phyloP scores from a whole-genome alignment of 2,329 filamentous ascomycete genomes.

The Fusarium napiforme region DNA sequence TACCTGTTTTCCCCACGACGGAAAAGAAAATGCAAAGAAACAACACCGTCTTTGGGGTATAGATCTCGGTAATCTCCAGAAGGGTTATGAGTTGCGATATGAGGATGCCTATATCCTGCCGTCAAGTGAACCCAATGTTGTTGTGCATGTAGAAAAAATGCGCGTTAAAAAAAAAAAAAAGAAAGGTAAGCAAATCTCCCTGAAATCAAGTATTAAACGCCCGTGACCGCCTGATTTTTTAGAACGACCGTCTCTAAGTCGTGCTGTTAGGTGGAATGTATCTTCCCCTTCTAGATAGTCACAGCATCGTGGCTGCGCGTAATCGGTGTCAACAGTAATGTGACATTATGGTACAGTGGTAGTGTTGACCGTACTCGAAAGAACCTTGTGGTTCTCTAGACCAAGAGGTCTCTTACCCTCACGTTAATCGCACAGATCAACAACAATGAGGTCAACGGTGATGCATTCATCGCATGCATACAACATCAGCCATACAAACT shows the following conservation, averaged over 20 bases:
- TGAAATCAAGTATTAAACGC: constrained; percentile 23
- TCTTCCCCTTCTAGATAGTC: constrained; percentile 3
- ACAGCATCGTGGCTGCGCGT: neutral
- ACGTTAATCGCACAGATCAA: neutral
- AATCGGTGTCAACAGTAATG: constrained; percentile 10
- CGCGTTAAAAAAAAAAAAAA: constrained; percentile 15
- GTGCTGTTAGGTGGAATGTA: neutral
- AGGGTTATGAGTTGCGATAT: constrained; percentile 10
- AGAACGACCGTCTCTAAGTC: neutral
- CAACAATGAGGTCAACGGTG: neutral
- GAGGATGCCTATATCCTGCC: constrained; percentile 15
- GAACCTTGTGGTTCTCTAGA: neutral
- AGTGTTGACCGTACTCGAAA: constrained; percentile 11
- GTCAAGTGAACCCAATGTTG: constrained; percentile 16
- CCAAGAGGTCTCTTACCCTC: neutral
- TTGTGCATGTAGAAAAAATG: constrained; percentile 8
- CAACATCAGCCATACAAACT: constrained; percentile 58
- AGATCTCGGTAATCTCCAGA: constrained; percentile 25
- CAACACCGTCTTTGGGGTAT: neutral
- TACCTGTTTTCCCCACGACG: constrained; percentile 6
- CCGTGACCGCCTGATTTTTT: neutral
- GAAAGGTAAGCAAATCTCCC: constrained; percentile 14
- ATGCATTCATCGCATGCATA: constrained; percentile 58
- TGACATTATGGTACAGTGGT: constrained; percentile 12
- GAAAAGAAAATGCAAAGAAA: constrained; percentile 29